Base-by-base conservation (phyloP, 768 basidiomycete species). In the Calocera viscosa region DNA sequence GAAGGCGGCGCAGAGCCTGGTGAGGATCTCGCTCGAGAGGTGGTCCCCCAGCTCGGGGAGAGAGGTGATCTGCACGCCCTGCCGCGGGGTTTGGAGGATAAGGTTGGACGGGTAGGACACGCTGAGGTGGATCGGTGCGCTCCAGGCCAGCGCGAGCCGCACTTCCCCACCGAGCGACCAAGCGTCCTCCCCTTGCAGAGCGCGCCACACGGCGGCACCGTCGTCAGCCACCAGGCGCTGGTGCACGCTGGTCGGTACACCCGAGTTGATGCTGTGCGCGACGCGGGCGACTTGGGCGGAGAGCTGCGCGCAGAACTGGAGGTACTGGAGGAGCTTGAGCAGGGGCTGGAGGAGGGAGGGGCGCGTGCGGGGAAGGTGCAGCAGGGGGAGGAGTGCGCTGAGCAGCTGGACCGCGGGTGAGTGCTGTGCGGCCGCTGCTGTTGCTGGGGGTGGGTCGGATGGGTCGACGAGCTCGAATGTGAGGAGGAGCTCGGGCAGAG, bases 281-380 rank as follows among this genome's bases (percentile, higher is more conserved):
- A 60, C 16, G 22, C 2, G 8, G 53, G 53, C 11, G 26, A 60
- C 14, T 10, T 12, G 14, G 53, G 30, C 11, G 53, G 30, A 2
- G 53, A 60, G 53, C 14, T 16, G 53, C 14, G 53, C 11, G 16
- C 14, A 28, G 53, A 60, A 60, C 22, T 60, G 53, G 5, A 16
- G 11, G 53, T 60, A 60, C 22, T 60, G 53, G 53, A 60, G 30
- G 7, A 60, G 53, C 26, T 26, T 60, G 24, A 60, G 24, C 22
- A 60, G 24, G 5, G 53, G 53, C 30, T 26, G 24, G 53, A 60
- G 53, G 26, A 60, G 53, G 7, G 53, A 60, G 53, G 53, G 53
- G 30, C 53, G 53, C 16, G 53, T 60, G 53, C 53, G 53, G 7
- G 53, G 53, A 26, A 60, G 53, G 53, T 60, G 53, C 30, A 60